Conservation (phyloP, 2,329 filamentous ascomycete species). For the Pseudocercospora cruenta region DNA sequence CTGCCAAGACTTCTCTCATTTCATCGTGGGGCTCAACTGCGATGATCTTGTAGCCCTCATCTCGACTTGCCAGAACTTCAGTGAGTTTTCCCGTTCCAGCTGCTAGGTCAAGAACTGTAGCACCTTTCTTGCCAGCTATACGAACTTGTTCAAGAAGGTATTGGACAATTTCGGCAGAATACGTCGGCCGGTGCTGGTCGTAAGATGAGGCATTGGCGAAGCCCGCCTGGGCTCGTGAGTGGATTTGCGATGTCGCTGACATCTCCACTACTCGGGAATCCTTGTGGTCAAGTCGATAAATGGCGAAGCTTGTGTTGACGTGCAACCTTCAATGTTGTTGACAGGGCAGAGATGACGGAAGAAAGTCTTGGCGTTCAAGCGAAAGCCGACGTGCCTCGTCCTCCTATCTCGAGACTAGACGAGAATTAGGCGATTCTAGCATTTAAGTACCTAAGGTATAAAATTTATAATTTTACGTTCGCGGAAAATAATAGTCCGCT, state of each 20-base stretch:
- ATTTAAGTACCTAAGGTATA: no score
- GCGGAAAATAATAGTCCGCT: no score
- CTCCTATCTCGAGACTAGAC: no score
- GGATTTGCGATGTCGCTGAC: constrained; percentile 19
- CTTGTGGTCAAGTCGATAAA: background rate
- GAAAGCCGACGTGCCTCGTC: no score
- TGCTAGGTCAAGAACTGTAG: constrained; percentile 65
- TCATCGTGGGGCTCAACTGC: constrained; percentile 66
- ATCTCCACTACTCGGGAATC: background rate
- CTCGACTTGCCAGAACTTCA: constrained; percentile 60
- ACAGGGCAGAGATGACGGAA: background rate
- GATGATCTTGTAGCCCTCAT: constrained; percentile 63
- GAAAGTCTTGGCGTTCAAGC: background rate
- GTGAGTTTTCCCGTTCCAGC: constrained; percentile 75
- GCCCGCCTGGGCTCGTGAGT: constrained; percentile 49
- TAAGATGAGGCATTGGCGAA: constrained; percentile 69
- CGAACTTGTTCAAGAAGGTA: constrained; percentile 61
- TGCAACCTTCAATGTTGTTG: background rate
- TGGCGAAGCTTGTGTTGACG: background rate
- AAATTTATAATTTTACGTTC: no score
- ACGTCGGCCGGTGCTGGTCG: constrained; percentile 70
- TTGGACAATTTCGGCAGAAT: constrained; percentile 62
- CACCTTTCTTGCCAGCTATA: constrained; percentile 50
- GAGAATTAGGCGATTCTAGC: no score
- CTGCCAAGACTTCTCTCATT: constrained; percentile 66